A percentile compares a stretch with the other conserved stretches of the same genome.
phyloP scores from a whole-genome alignment of 371 early-diverging fungal species.

The Circinella umbellata region DNA sequence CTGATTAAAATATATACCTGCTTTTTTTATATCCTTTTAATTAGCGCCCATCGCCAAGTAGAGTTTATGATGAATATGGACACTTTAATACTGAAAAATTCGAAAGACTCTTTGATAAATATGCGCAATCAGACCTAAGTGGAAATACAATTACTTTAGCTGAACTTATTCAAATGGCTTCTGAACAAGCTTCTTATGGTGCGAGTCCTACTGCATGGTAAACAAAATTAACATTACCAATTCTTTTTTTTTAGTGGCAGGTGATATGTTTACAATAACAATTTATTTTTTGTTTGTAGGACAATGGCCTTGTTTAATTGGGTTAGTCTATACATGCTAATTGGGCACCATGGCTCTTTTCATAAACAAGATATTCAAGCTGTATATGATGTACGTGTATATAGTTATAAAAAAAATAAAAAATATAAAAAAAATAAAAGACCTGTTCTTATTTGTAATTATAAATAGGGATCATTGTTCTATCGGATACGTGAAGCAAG shows the following conservation, averaged over 20 bases:
- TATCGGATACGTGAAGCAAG: conserved; percentile 15
- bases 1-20: too few relatives aligned
- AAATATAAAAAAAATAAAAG: background rate
- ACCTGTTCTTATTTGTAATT: background rate
- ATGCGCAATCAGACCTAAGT: conserved; percentile 35
- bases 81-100: conserved; percentile 36
- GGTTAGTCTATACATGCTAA: conserved; percentile 38
- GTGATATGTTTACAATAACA: too few relatives aligned
- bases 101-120: conserved; percentile 33
- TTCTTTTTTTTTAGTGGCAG: too few relatives aligned
- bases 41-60: background rate
- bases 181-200: conserved; percentile 10
- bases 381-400: conserved; percentile 39
- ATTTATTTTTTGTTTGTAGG: conserved; percentile 17
- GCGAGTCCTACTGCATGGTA: conserved; percentile 26
- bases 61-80: conserved; percentile 31
- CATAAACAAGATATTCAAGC: conserved; percentile 35
- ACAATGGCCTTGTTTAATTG: conserved; percentile 28
- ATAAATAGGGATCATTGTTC: conserved; percentile 23
- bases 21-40: too few relatives aligned
- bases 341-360: conserved; percentile 35
- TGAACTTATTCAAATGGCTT: conserved; percentile 34
- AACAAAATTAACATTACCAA: background rate
- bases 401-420: too few relatives aligned
- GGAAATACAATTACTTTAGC: conserved; percentile 35